Conservation (phyloP, 2,329 filamentous ascomycete species). For the Scedosporium dehoogii region DNA sequence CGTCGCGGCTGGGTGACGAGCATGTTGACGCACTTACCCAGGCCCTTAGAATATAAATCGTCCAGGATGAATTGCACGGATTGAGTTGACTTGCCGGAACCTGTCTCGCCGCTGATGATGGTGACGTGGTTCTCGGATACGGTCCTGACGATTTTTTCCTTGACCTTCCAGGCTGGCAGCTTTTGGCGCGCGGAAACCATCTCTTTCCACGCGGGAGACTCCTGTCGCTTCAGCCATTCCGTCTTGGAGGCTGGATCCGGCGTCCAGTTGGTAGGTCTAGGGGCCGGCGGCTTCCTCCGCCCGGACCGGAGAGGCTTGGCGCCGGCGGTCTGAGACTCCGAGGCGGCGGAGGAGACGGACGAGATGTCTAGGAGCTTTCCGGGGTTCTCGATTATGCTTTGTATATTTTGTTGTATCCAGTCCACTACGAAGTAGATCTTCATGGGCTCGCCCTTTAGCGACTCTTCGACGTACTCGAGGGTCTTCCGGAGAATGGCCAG, state of each 20-base stretch:
- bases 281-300: slow-evolving; percentile 30
- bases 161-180: slow-evolving; percentile 81
- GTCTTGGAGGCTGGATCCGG: slow-evolving; percentile 49
- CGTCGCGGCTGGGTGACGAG: slow-evolving; percentile 91
- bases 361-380: slow-evolving; percentile 79
- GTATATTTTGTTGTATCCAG: slow-evolving; percentile 81
- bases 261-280: slow-evolving; percentile 54
- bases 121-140: slow-evolving; percentile 76
- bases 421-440: slow-evolving; percentile 79
- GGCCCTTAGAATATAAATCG: slow-evolving; percentile 66
- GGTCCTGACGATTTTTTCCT: slow-evolving; percentile 64
- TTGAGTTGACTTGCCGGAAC: slow-evolving; percentile 44
- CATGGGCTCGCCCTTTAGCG: slow-evolving; percentile 76
- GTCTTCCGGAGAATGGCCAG: slow-evolving; percentile 76
- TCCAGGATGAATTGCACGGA: slow-evolving; percentile 94
- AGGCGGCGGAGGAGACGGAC: slow-evolving; percentile 59
- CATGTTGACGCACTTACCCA: slow-evolving; percentile 76
- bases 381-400: slow-evolving; percentile 72
- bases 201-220: slow-evolving; percentile 53
- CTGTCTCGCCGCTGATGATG: slow-evolving; percentile 37
- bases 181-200: slow-evolving; percentile 66
- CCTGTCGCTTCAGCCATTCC: slow-evolving; percentile 62
- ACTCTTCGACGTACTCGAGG: slow-evolving; percentile 58
- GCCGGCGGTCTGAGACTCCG: slow-evolving; percentile 34
- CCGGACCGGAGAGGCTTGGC: slow-evolving; percentile 14